A percentile compares a stretch with the other conserved stretches of the same genome.
These are phyloP conservation scores for Tagetes erecta DNA, from an alignment of 129 eudicot species.

Conservation along the genomic window DNA sequence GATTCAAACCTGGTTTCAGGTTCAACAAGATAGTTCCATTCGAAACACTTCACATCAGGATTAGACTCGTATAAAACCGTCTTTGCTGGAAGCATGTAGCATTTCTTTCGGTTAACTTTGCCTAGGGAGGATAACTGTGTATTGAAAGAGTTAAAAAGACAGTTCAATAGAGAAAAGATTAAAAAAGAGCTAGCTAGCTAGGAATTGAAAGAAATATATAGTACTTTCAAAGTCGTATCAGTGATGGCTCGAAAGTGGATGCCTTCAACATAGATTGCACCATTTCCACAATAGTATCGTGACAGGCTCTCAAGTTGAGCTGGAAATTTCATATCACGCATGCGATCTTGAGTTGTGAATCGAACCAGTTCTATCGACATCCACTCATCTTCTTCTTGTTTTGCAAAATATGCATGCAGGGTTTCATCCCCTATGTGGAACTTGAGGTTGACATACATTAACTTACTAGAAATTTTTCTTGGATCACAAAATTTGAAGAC, in stretches of 20 bases:
- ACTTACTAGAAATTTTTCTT: neutral
- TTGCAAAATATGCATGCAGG: conserved; percentile 19
- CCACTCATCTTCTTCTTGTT: neutral
- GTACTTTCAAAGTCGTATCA: neutral
- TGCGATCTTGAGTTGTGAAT: neutral
- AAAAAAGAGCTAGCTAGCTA: neutral
- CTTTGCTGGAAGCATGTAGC: conserved; percentile 2
- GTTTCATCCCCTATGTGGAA: neutral
- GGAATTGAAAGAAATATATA: no score
- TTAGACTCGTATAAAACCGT: neutral
- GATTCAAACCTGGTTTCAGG: neutral
- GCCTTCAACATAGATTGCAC: conserved; percentile 25
- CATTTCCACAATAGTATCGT: conserved; percentile 7
- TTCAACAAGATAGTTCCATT: neutral
- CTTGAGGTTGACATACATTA: conserved; percentile 1
- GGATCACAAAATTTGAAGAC: conserved; percentile 18
- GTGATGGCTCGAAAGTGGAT: conserved; percentile 1
- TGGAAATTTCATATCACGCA: neutral
- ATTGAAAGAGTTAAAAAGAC: neutral
- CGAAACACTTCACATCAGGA: neutral
- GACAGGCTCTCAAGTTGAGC: conserved; percentile 17
- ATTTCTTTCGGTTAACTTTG: neutral
- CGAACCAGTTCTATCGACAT: conserved; percentile 8
- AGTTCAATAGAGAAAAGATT: no score
- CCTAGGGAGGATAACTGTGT: neutral